Evolutionary conservation across 1,139 yeast genomes (phyloP), one percentile per base, ranked within the genome.

Genomic region (Taiozyma sp.): DNA sequence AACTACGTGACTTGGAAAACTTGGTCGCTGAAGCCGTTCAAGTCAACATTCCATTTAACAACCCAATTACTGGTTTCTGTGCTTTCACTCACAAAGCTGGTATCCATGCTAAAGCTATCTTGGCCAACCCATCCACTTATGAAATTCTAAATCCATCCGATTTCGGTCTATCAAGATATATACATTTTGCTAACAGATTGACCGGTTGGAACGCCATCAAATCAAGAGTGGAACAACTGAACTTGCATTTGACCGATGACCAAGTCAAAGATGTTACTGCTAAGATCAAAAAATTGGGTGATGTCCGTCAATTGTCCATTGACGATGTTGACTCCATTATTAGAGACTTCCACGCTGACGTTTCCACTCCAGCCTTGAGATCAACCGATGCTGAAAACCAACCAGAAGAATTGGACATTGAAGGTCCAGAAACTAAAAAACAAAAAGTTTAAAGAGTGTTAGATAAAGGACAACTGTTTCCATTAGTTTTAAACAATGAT

Each of bases 61-160:
- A 93, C 76, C 98, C 98, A 62, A 90, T 93, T 70, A 93, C 99
- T 47, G 99, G 99, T 50, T 93, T 93, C 85, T 93, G 98, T 77
- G 99, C 99, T 49, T 93, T 93, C 75, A 93, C 99, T 51, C 99
- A 93, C 79, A 93, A 93, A 80, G 99, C 99, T 51, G 99, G 99
- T 75, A 91, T 93, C 66, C 99, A 93, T 69, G 98, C 99, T 65
- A 93, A 93, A 80, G 98, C 98, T 53, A 93, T 93, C 64, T 81
- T 93, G 63, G 99, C 99, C 56, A 93, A 93, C 75, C 99, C 99
- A 58, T 89, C 97, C 43, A 93, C 98, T 40, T 93, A 93, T 70
- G 99, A 93, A 77, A 93, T 93, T 64, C 80, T 93, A 68, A 88
- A 88, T 70, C 99, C 99, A 55, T 76, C 87, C 35, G 98, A 91